Base-by-base conservation (phyloP, 2,329 filamentous ascomycete genomes). In the Sordariomycetes sp. region DNA sequence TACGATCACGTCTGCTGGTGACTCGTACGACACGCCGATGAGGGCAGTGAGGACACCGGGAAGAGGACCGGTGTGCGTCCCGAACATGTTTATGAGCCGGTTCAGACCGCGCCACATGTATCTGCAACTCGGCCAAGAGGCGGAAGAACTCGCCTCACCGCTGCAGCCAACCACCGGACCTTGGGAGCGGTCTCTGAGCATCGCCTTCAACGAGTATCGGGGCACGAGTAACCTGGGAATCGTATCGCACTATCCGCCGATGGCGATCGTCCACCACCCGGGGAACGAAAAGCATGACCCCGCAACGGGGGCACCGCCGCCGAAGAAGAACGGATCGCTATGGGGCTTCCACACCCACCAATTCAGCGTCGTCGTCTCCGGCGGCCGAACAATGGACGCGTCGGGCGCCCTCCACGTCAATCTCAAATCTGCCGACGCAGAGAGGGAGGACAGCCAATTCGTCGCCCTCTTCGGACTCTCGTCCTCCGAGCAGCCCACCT, bases 31-130 rank as follows among this genome's bases (percentile, higher is more conserved):
- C 53, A 55, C 35, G 4, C 46, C 54, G 20, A 3, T 57, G 2
- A 32, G 53, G 25, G 58, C 58, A 18, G 24, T 40, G 16, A 55
- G 58, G 46, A 48, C 53, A 10, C 54, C 53, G 4, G 53, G 46
- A 10, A 25, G 46, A 14, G 57, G 57, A 3, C 46, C 54, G 11
- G 61, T 62, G 20, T 59, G 59, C 16, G 60, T 62, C 20, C 60
- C 61, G 3, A 59, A 59, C 35, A 58, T 60, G 43, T 61, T 61
- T 51, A 32, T 59, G 48, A 46, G 43, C 25, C 59, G 61, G 20
- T 61, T 62, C 57, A 57, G 53, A 11, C 60, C 60, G n/a, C 55
- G 48, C 6, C 60, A 61, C 12, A 57, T 62, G 51, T 61, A 60
- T 35, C 53, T 62, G n/a, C 61, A 62, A 55, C 57, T 54, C 53